Percentiles rank a stretch among this genome's conserved stretches.
Conservation (phyloP, 2,329 filamentous ascomycete genomes). For the Simplicillium sp. region DNA sequence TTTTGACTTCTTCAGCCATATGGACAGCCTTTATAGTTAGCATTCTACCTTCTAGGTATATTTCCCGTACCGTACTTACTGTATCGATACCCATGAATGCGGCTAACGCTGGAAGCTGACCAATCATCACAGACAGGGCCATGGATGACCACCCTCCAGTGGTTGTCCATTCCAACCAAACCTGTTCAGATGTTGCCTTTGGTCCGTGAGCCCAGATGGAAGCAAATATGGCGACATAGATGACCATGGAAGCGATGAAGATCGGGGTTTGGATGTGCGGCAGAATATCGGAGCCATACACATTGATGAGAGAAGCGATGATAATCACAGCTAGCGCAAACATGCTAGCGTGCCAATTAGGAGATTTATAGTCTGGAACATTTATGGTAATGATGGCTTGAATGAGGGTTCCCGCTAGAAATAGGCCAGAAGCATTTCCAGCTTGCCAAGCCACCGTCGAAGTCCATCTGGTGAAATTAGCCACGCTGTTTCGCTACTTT, state of each 20-base stretch:
- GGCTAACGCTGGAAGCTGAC: constrained; percentile 6
- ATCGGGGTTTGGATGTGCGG: constrained; percentile 8
- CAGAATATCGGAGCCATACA: constrained; percentile 5
- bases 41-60: too few relatives aligned
- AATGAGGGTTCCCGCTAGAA: constrained; percentile 7
- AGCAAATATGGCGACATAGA: constrained; percentile 6
- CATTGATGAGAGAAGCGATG: constrained; percentile 1
- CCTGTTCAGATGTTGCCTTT: constrained; percentile 2
- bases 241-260: constrained; percentile 7
- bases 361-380: constrained; percentile 2
- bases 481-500: neutral
- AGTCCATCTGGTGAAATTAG: constrained; percentile 5
- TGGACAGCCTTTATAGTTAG: constrained; percentile 2
- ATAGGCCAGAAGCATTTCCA: constrained; percentile 7
- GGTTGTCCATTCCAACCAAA: constrained; percentile 7
- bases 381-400: constrained; percentile 8
- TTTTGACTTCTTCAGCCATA: constrained; percentile 9
- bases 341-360: constrained; percentile 8
- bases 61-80: neutral
- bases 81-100: constrained; percentile 6
- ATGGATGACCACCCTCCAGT: constrained; percentile 7
- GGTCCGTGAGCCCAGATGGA: constrained; percentile 9
- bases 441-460: constrained; percentile 10
- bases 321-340: constrained; percentile 5
- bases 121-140: constrained; percentile 7